Base-by-base conservation (phyloP, 257 asterid genomes). In the Solanum chmielewskii region DNA sequence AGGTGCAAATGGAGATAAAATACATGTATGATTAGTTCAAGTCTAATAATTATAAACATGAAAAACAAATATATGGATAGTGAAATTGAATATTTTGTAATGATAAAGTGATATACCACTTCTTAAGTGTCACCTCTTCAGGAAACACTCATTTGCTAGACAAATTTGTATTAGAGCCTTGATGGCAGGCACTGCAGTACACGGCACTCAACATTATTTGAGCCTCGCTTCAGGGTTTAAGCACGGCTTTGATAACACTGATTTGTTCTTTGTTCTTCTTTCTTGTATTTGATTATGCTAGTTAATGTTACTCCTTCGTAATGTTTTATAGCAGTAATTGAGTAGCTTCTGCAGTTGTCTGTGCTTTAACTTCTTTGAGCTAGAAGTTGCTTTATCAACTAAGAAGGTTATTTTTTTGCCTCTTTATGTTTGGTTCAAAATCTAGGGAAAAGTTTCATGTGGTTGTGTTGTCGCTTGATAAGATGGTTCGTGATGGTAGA, bases 401-500 rank as follows among this genome's bases (percentile, higher is more conserved):
- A 42, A 47, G 84, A 25, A 39, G 44, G 23, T 39, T 59, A 3
- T 3, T 37, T 39, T 78, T 78, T 27, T 1, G 1, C 42, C 64
- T 45, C 25, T 15, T 78, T 27, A 10, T 41, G 83, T 37, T 6
- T 85, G 87, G 20, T 62, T 13, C 85, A 56, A 81, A 62, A 41
- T 90, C 20, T 59, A 94, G 99, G 97, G 96, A 92, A 87, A 95
- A 88, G 78, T 92, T 94, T 88, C 85, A 82, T 69, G 89, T 88
- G 44, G 88, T 95, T 85, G 92, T 92, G 80, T 83, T 88, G 74
- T 90, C 92, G 20, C 88, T 94, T 21, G 94, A 93, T 90, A 96
- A 94, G 93, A 90, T 89, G 47, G 91, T 90, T 88, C 93, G 94
- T 74, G 98, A 94, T 85, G 91, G 97, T 91, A 88, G 87, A 90